These are phyloP conservation scores for Ophiostoma pallidulum DNA, from an alignment of 2,329 filamentous ascomycete species.

Conservation along the genomic window DNA sequence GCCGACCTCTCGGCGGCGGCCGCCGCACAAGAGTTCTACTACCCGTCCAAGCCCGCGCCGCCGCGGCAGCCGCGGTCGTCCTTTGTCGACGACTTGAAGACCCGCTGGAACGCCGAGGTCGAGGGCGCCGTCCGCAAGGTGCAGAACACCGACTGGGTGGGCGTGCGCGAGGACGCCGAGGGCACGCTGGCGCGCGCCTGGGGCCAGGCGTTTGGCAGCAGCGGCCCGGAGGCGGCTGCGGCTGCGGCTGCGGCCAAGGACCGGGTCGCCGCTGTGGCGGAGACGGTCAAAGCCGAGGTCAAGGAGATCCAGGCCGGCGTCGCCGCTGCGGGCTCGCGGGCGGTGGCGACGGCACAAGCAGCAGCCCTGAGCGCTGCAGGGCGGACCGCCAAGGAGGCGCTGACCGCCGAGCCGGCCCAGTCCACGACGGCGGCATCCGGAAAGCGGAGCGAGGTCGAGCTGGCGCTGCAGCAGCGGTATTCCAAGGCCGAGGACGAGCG, in stretches of 20 bases:
- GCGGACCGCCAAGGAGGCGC: conserved; percentile 29
- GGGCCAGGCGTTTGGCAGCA: conserved; percentile 29
- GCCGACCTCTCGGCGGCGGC: conserved; percentile 1
- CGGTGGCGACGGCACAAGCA: conserved; percentile 21
- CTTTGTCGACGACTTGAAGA: conserved; percentile 60
- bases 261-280: conserved; percentile 18
- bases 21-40: conserved; percentile 11
- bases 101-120: conserved; percentile 69
- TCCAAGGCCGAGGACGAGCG: conserved; percentile 29
- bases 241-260: conserved; percentile 18
- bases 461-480: conserved; percentile 43
- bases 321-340: conserved; percentile 11
- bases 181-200: conserved; percentile 36
- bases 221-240: conserved; percentile 22
- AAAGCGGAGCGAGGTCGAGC: conserved; percentile 33
- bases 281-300: conserved; percentile 25
- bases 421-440: neutral
- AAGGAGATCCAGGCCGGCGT: conserved; percentile 12
- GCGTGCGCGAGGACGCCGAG: conserved; percentile 51
- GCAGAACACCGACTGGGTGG: conserved; percentile 56
- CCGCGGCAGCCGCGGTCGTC: conserved; percentile 43
- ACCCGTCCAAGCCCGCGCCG: conserved; percentile 22
- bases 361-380: conserved; percentile 31
- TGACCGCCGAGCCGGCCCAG: neutral
- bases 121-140: conserved; percentile 56